A percentile compares a stretch with the other conserved stretches of the same genome.
These are phyloP conservation scores for Solanum sejunctum DNA, from an alignment of 257 asterid species.

Conservation along the genomic window DNA sequence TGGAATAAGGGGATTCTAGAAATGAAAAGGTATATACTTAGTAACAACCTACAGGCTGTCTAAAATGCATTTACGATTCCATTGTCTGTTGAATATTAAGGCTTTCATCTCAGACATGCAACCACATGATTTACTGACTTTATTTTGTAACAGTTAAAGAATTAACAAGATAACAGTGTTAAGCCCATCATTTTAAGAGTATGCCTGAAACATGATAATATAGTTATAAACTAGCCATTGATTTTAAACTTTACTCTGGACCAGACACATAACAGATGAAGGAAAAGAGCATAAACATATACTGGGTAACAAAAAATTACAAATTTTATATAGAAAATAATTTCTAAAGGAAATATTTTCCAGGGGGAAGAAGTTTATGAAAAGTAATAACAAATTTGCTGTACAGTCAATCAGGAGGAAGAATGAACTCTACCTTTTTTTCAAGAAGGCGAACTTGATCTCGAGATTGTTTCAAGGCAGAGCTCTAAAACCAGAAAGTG, in stretches of 20 bases:
- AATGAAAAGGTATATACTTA: background rate
- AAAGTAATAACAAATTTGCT: background rate
- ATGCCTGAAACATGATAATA: background rate
- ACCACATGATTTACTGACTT: background rate
- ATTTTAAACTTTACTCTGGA: background rate
- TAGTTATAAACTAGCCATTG: background rate
- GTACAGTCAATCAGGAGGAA: background rate
- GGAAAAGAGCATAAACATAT: background rate
- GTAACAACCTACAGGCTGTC: background rate
- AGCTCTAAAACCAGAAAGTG: slow-evolving; percentile 48
- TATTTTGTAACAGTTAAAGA: background rate
- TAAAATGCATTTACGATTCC: background rate
- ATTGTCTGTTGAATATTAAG: background rate
- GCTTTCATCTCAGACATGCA: background rate
- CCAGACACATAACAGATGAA: background rate
- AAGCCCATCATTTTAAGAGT: background rate
- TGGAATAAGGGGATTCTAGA: background rate
- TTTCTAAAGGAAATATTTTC: background rate
- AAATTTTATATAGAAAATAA: background rate
- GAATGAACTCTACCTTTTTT: slow-evolving; percentile 49
- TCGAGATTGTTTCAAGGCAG: slow-evolving; percentile 68
- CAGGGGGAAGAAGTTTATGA: background rate
- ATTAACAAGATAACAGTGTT: background rate
- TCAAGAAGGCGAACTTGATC: slow-evolving; percentile 60
- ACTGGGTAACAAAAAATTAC: background rate